Evolutionary conservation across 345 rosid species (phyloP), one percentile per base, ranked within the genome.

Genomic region (Conringia planisiliqua): DNA sequence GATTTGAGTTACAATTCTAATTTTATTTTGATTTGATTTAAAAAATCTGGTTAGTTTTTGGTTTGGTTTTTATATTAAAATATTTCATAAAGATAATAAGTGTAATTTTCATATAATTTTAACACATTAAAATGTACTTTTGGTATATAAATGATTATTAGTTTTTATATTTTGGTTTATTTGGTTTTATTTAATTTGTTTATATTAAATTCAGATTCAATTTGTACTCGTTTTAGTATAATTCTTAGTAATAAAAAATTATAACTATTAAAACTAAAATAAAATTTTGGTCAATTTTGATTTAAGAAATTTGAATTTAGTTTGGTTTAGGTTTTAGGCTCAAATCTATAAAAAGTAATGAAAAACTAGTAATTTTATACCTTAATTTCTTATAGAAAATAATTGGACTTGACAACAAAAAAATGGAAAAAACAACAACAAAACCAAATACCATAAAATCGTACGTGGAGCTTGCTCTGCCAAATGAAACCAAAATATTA

Each of bases 391-490:
- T 52, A 12, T 16, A 48, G 20, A 11, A 22, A 1, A 51, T 22
- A 10, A 51, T 5, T 51, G 24, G 22, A 20, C 22, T 47, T 18
- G 0, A 4, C 1, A 16, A 18, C 18, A 18, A 0, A 10, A 20
- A 20, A 12, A 6, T 2, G 17, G n/a, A 52, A 54, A 43, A 3
- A 29, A 55, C 32, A 50, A 72, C 51, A 26, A 50, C 6, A 62
- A 56, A 61, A 18, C 26, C 51, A 39, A 39, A 4, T 54, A 54
- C 43, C 9, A 69, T 27, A 51, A 44, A 8, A 43, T 56, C 33
- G 55, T n/a, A n/a, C n/a, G n/a, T 32, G 36, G 66, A 59, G 58
- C 52, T 55, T 38, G 59, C 55, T 20, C 29, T 50, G 58, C 58
- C 16, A 52, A 24, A 52, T 12, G 26, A 16, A 24, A 5, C 32